Base-by-base conservation (phyloP, 257 asterid genomes). In the Nicotiana knightiana region DNA sequence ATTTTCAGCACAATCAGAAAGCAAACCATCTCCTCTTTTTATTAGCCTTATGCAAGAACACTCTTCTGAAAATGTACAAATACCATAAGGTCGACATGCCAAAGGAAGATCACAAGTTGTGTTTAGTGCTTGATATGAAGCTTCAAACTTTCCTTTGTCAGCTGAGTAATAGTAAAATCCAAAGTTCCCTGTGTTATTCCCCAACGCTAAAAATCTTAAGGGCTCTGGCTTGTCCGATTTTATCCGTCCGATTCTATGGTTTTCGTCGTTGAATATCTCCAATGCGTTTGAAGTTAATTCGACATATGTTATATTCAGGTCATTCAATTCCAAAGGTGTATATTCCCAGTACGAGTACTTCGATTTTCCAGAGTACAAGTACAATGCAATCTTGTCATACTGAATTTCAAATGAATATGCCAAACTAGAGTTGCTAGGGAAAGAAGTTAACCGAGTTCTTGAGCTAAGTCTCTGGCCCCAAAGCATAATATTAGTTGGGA, bases 391-490 rank as follows among this genome's bases (percentile, higher is more conserved):
- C 80, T 91, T 92, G 24, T 90, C 88, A 54, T 89, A 76, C 83
- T 92, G 93, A 65, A 95, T 91, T 66, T 93, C 95, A 83, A 93
- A 82, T 5, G 98, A 92, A 77, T 90, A 93, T 84, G 89, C 93
- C 30, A 90, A 57, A 8, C 88, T 86, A 24, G 93, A 88, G 86
- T 90, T 90, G 70, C 54, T 18, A 9, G 97, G 90, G 89, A 92
- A 93, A 30, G 99, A 89, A 3, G 97, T 93, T 81, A 93, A 77
- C 81, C 95, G 87, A 66, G 99, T 95, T 84, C 82, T 89, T 9
- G 97, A 90, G 83, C 99, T 95, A 58, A 95, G 85, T 75, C 97
- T 89, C 78, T 95, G 99, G 8, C 98, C 98, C 98, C 97, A 93
- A 1, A 95, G 90, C 97, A 95, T 95, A 21, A 85, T 53, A 62